Base-by-base conservation (phyloP, 345 rosid species). In the Euphorbia peplus region DNA sequence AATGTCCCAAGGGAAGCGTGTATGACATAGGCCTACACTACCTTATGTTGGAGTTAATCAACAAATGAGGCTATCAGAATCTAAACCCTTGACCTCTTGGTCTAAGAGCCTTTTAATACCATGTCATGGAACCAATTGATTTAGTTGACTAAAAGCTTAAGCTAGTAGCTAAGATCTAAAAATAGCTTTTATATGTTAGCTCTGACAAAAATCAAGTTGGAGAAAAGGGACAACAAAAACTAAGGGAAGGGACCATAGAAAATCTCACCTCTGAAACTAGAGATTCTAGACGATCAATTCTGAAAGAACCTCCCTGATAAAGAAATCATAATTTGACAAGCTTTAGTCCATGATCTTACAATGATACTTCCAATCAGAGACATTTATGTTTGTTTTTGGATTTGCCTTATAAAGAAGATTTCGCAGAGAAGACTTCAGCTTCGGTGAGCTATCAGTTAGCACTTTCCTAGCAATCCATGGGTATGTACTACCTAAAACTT, bases 391-490 rank as follows among this genome's bases (percentile, higher is more conserved):
- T 21, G 39, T 44, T 39, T 32, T 50, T 63, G 57, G 68, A 52
- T 37, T 74, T 68, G 91, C 98, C 96, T 93, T 76, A 50, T 93
- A 93, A 56, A 93, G 90, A 80, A 93, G 90, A 75, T 81, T 67
- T 67, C 75, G 86, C 72, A 93, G 79, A 74, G 98, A 87, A 54
- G 88, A 80, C 79, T 79, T 87, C 72, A 90, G 83, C 77, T 90
- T 85, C 0, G 97, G 96, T 70, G 98, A 93, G 81, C 90, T 81
- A 68, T 93, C 92, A 57, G 92, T 88, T 65, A 93, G 76, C 37
- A 93, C 86, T 80, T 93, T 93, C 76, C 83, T 89, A 29, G 98
- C 97, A 76, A 93, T 93, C 97, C 97, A 93, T n/a, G 98, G 98
- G 74, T 90, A 93, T 60, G 98, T 90, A 75, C 97, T 89, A 19